Evolutionary conservation across 164 flowering plant species (phyloP).

Genomic region (Macadamia tetraphylla): DNA sequence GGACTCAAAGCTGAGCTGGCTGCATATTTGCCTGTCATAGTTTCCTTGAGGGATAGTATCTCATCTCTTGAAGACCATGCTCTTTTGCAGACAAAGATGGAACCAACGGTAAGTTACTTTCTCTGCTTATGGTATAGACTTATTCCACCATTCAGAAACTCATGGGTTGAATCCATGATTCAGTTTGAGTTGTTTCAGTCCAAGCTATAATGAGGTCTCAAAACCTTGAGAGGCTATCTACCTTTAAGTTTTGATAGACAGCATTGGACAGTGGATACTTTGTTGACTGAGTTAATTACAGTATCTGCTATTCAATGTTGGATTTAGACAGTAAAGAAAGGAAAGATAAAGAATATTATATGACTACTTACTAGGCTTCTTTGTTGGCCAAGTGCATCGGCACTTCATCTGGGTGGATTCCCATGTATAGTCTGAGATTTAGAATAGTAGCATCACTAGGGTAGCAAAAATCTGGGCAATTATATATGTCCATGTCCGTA

Average conservation of each 20-base stretch:
- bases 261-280: neutral
- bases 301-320: neutral
- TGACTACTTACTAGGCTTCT: neutral
- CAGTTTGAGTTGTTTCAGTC: neutral
- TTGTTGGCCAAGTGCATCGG: too few species aligned
- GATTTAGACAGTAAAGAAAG: neutral
- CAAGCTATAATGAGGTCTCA: neutral
- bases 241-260: too few species aligned
- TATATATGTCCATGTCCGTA: too few species aligned
- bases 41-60: conserved; percentile 48
- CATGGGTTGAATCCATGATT: neutral
- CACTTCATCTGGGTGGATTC: neutral
- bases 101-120: conserved; percentile 33
- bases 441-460: too few species aligned
- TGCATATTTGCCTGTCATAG: conserved; percentile 45
- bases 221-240: neutral
- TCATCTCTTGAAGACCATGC: conserved; percentile 52
- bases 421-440: neutral
- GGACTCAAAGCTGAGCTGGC: conserved; percentile 46
- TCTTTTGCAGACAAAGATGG: conserved; percentile 26
- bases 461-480: too few species aligned
- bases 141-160: neutral
- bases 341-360: neutral
- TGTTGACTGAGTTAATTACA: neutral
- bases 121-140: neutral